These are phyloP conservation scores for Tulasnella sp. DNA, from an alignment of 768 basidiomycete species.

Conservation along the genomic window DNA sequence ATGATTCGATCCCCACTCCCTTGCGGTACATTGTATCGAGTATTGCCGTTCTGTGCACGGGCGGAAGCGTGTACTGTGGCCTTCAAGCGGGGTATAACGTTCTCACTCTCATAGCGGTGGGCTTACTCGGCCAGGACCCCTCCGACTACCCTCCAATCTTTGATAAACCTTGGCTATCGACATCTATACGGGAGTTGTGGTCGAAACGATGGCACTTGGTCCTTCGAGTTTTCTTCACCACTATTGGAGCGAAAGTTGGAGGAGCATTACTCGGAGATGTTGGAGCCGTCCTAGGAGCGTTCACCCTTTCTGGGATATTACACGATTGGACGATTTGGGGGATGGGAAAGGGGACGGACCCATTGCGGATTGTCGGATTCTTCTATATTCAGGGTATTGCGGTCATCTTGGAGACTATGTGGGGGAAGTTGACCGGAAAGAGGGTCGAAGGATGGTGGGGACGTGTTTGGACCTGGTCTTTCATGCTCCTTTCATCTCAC, in stretches of 20 bases:
- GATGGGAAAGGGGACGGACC: constrained; percentile 54
- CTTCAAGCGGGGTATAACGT: constrained; percentile 65
- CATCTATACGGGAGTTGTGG: constrained; percentile 73
- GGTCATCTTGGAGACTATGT: constrained; percentile 59
- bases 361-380: constrained; percentile 55
- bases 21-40: constrained; percentile 57
- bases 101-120: constrained; percentile 58
- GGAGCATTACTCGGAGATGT: constrained; percentile 52
- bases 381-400: constrained; percentile 63
- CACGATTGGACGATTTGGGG: constrained; percentile 66
- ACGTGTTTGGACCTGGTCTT: constrained; percentile 63
- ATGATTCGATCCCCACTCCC: constrained; percentile 46
- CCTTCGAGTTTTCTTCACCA: constrained; percentile 64
- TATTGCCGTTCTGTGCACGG: constrained; percentile 55
- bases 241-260: constrained; percentile 54
- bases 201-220: constrained; percentile 73
- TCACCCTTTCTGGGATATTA: constrained; percentile 69
- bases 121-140: constrained; percentile 46
- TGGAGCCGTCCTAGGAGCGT: constrained; percentile 68
- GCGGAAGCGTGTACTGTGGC: constrained; percentile 57
- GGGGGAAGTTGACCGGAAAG: constrained; percentile 53
- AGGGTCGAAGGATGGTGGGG: constrained; percentile 52
- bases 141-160: constrained; percentile 67
- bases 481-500: constrained; percentile 59
- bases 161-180: constrained; percentile 62